Conservation (phyloP, 2,329 filamentous ascomycete genomes). For the Calonectria hawksworthii region DNA sequence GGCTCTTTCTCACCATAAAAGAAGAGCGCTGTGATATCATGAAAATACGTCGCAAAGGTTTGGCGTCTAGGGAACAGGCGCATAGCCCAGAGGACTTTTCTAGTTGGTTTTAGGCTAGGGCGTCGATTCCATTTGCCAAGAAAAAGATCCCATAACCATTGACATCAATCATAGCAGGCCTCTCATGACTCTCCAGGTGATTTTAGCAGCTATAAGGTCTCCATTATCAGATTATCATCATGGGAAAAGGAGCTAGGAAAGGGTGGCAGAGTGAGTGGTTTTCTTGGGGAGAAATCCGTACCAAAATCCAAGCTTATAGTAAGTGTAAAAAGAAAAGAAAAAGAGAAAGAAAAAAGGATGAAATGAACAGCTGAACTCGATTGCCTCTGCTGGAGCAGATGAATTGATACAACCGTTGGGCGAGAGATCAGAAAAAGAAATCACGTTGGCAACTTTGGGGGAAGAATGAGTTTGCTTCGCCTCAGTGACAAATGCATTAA, state of each 20-base stretch:
- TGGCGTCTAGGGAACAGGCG: background rate
- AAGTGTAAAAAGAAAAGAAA: background rate
- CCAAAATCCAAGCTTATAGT: background rate
- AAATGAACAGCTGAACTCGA: background rate
- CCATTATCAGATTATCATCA: background rate
- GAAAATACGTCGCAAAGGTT: background rate
- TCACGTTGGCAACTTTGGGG: background rate
- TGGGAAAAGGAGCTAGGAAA: background rate
- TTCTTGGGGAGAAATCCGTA: background rate
- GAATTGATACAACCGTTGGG: background rate
- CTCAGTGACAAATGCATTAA: background rate
- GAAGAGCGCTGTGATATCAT: background rate
- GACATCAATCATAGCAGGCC: background rate
- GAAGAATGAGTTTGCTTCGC: background rate
- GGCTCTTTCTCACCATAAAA: background rate
- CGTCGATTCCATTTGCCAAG: background rate
- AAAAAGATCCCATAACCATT: background rate
- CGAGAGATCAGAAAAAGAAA: background rate
- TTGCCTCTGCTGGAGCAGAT: background rate
- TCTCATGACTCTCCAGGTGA: background rate
- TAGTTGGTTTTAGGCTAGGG: background rate
- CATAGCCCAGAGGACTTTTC: background rate
- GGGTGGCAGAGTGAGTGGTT: background rate
- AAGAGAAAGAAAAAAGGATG: background rate
- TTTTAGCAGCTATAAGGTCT: background rate